Base-by-base conservation (phyloP, 305 asterid species). In the Petunia hybrid region DNA sequence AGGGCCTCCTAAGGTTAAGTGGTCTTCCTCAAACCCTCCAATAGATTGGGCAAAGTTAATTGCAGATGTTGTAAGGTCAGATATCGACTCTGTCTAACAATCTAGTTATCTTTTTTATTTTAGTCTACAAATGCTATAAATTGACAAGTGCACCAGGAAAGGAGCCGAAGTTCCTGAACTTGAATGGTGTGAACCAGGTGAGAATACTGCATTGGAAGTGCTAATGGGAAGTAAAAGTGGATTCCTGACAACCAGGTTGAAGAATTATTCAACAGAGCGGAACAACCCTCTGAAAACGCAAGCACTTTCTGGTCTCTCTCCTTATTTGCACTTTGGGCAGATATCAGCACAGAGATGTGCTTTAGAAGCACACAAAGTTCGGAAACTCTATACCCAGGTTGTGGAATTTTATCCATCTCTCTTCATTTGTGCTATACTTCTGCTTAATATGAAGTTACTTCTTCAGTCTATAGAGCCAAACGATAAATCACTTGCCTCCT, bases 151-250 rank as follows among this genome's bases (percentile, higher is more conserved):
- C 64, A 84, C 35, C 90, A 95, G 99, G 91, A 84, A 89, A 89
- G 98, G 98, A 82, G 96, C 95, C 85, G 98, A 91, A 89, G 98
- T 95, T 78, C 97, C 99, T 83, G 98, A 95, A 88, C 89, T 95
- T 74, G 92, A 92, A 80, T 95, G 99, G 99, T 94, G 99, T 81
- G 87, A 86, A 89, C 97, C 99, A 64, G 98, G 98, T 61, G 99
- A 95, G 87, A 77, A 87, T 74, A 93, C 94, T 59, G 99, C 93
- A 6, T 79, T 89, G 56, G 93, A 92, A 67, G 92, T 92, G 71
- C 82, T 95, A 79, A 86, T 84, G 87, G 98, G 98, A 42, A 81
- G 81, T 69, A 88, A 91, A 80, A 83, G 67, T 43, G 99, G 99
- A 57, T 95, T 95, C 87, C 84, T 95, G 89, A 91, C 86, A 41